A percentile compares a stretch with the other conserved stretches of the same genome.
These are phyloP conservation scores for Actinidia arguta DNA, from an alignment of 179 eudicot species.

Conservation along the genomic window DNA sequence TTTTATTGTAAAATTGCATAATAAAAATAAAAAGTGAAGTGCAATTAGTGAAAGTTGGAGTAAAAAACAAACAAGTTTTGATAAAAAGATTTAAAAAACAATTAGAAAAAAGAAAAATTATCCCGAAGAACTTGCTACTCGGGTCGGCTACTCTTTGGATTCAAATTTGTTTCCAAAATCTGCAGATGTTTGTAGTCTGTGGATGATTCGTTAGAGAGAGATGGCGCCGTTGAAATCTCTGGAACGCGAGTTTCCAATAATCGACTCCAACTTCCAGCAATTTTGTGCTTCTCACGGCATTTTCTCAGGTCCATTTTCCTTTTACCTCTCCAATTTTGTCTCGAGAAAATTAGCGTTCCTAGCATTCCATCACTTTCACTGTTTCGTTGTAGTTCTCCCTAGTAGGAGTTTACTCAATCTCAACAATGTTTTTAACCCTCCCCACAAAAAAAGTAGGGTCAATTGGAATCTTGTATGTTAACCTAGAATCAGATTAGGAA, in stretches of 20 bases:
- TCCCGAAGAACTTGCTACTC: no score
- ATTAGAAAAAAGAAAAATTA: no score
- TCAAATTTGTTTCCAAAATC: no score
- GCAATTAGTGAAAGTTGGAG: no score
- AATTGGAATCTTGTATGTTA: not conserved
- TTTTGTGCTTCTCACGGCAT: slow-evolving; percentile 60
- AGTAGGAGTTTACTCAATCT: not conserved
- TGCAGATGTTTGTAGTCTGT: no score
- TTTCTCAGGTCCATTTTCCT: slow-evolving; percentile 41
- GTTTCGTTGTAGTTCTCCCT: not conserved
- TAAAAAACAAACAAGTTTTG: no score
- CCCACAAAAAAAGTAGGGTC: no score
- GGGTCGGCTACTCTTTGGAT: no score
- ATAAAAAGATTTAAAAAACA: no score
- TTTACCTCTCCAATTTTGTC: not conserved
- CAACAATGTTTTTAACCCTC: not conserved
- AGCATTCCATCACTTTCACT: not conserved
- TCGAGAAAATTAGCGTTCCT: not conserved
- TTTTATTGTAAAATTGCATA: no score
- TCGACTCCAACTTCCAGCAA: slow-evolving; percentile 48
- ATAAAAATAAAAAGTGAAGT: no score
- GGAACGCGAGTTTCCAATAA: slow-evolving; percentile 41
- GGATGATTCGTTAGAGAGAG: no score
- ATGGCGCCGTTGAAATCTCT: slow-evolving; percentile 60
- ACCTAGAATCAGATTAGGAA: not conserved